Percentiles rank a stretch among this genome's conserved stretches.
Evolutionary conservation across 1,284 basidiomycete genomes (phyloP).

Genomic region (Pseudozyma flocculosa): DNA sequence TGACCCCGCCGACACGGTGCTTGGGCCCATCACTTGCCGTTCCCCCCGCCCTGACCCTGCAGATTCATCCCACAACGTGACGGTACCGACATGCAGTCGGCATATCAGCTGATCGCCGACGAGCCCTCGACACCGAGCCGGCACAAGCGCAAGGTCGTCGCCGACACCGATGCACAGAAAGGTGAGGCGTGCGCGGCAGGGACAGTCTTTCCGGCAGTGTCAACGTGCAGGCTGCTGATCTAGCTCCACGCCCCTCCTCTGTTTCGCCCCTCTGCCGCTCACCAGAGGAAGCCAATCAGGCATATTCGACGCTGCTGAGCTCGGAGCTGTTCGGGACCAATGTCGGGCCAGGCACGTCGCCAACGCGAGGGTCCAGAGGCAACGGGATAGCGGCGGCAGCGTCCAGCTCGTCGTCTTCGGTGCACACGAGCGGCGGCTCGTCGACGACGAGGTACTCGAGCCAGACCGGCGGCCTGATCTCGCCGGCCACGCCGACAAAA

Average conservation of each 20-base stretch:
- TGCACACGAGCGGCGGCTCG: slow-evolving; percentile 33
- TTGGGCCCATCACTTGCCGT: too few relatives aligned
- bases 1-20: too few relatives aligned
- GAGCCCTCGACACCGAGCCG: slow-evolving; percentile 47
- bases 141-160: slow-evolving; percentile 43
- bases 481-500: slow-evolving; percentile 54
- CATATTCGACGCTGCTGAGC: slow-evolving; percentile 63
- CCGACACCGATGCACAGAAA: slow-evolving; percentile 51
- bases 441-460: slow-evolving; percentile 29
- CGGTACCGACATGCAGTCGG: slow-evolving; percentile 61
- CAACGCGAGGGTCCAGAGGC: slow-evolving; percentile 18
- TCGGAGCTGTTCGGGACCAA: slow-evolving; percentile 62
- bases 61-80: slow-evolving; percentile 65
- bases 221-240: too few relatives aligned
- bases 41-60: slow-evolving; percentile 1
- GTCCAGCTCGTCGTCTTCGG: slow-evolving; percentile 27
- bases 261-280: too few relatives aligned
- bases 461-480: slow-evolving; percentile 17
- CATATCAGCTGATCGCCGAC: slow-evolving; percentile 62
- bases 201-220: not conserved
- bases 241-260: too few relatives aligned
- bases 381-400: slow-evolving; percentile 22
- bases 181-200: slow-evolving; percentile 8
- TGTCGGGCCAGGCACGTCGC: slow-evolving; percentile 9
- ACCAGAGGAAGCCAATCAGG: slow-evolving; percentile 63